A percentile compares a stretch with the other conserved stretches of the same genome.
These are phyloP conservation scores for Linnemannia elongata DNA, from an alignment of 192 early-diverging fungal genomes.

Conservation along the genomic window DNA sequence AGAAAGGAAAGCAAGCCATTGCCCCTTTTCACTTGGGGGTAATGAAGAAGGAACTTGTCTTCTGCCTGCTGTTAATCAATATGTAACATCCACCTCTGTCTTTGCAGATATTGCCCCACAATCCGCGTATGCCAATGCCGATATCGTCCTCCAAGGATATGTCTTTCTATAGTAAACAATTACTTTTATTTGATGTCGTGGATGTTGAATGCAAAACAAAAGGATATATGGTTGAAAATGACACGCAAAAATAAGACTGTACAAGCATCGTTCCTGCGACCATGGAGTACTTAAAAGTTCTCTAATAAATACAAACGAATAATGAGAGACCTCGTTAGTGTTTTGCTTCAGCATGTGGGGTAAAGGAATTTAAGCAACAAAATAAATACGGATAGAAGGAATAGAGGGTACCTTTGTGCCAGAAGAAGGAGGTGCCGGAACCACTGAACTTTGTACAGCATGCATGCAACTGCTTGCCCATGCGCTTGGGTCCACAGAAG, in stretches of 20 bases:
- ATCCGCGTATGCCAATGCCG: too few relatives aligned
- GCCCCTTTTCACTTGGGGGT: too few relatives aligned
- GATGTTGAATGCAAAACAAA: conserved; percentile 10
- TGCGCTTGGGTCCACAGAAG: conserved; percentile 81
- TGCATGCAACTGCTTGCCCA: conserved; percentile 60
- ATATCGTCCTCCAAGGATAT: background rate
- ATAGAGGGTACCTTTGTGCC: conserved; percentile 48
- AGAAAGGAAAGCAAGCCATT: background rate
- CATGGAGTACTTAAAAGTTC: conserved; percentile 29
- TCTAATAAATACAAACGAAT: conserved; percentile 13
- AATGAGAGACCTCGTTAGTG: background rate
- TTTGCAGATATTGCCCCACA: too few relatives aligned
- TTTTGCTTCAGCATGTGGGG: background rate
- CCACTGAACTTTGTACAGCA: conserved; percentile 58
- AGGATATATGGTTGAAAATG: background rate
- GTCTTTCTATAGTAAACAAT: background rate
- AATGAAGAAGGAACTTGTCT: background rate
- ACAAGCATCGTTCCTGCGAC: background rate
- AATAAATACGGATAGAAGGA: background rate
- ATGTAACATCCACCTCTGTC: too few relatives aligned
- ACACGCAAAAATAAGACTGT: background rate
- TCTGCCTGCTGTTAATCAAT: too few relatives aligned
- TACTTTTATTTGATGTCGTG: background rate
- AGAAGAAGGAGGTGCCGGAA: conserved; percentile 44
- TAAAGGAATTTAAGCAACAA: background rate